These are phyloP conservation scores for Cryptococcus jaspeensis DNA, from an alignment of 1,284 basidiomycete species.

Conservation along the genomic window DNA sequence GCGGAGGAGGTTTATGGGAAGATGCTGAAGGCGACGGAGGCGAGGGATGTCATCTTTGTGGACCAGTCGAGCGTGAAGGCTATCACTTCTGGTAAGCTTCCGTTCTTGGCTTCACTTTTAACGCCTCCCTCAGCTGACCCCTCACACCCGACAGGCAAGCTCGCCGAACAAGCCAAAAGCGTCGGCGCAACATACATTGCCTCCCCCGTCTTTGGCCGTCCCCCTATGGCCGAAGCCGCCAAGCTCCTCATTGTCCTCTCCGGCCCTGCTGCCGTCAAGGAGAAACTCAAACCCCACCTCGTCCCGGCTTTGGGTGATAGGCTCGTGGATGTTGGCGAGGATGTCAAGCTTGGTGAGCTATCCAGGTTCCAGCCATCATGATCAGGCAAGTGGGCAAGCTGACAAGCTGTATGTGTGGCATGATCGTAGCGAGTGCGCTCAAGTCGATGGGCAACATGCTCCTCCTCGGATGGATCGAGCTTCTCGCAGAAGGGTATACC, in stretches of 20 bases:
- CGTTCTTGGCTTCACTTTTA: not conserved
- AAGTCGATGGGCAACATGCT: conserved; percentile 45
- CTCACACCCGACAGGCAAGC: conserved; percentile 17
- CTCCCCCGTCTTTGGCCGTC: conserved; percentile 38
- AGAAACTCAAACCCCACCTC: conserved; percentile 24
- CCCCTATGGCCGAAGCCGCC: conserved; percentile 30
- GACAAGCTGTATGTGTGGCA: not conserved
- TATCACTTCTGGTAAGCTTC: conserved; percentile 30
- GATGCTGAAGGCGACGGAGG: conserved; percentile 16
- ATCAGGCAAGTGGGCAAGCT: not conserved
- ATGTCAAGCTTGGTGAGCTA: conserved; percentile 36
- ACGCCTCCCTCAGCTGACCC: not conserved
- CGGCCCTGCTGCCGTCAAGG: conserved; percentile 20
- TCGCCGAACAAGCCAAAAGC: conserved; percentile 23
- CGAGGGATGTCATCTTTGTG: conserved; percentile 28
- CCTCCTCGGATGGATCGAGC: conserved; percentile 41
- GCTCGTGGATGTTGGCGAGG: conserved; percentile 34
- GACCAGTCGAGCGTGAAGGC: conserved; percentile 37
- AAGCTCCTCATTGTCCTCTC: conserved; percentile 33
- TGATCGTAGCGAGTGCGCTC: conserved; percentile 28
- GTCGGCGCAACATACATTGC: conserved; percentile 30
- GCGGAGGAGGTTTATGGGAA: conserved; percentile 24
- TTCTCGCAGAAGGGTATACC: conserved; percentile 41
- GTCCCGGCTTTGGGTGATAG: conserved; percentile 22
- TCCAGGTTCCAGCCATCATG: not conserved